phyloP scores from a whole-genome alignment of 306 rosid genomes.

The Boehmeria nivea region DNA sequence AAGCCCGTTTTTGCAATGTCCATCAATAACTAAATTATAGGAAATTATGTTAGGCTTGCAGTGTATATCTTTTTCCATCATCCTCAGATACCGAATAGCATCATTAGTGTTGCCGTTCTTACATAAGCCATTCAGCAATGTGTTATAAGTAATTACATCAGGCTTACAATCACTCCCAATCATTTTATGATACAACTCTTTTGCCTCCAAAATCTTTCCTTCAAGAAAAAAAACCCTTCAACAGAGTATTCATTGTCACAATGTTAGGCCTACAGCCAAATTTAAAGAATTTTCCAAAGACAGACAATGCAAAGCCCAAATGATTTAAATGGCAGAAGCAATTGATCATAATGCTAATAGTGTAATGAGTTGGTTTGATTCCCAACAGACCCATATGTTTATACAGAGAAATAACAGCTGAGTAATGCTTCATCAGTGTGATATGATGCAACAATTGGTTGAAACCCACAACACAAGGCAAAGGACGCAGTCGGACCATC shows the following conservation, averaged over 20 bases:
- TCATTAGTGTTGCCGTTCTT: constrained; percentile 26
- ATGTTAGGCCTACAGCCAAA: constrained; percentile 31
- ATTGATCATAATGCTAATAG: constrained; percentile 24
- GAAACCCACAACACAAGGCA: constrained; percentile 33
- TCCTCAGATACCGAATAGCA: constrained; percentile 25
- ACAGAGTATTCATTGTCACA: constrained; percentile 31
- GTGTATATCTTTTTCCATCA: constrained; percentile 18
- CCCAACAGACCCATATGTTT: constrained; percentile 27
- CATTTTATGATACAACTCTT: constrained; percentile 14
- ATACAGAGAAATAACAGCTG: constrained; percentile 18
- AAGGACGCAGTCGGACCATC: constrained; percentile 26
- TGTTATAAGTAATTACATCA: constrained; percentile 10
- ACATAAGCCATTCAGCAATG: constrained; percentile 34
- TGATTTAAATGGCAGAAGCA: constrained; percentile 25
- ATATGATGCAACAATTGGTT: constrained; percentile 23
- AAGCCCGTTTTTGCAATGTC: constrained; percentile 29
- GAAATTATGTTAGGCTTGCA: constrained; percentile 19
- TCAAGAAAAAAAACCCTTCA: constrained; percentile 28
- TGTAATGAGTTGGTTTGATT: constrained; percentile 15
- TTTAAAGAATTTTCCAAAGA: constrained; percentile 3
- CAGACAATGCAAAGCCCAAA: constrained; percentile 25
- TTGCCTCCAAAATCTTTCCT: constrained; percentile 24
- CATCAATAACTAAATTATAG: constrained; percentile 27
- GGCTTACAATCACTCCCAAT: constrained; percentile 12
- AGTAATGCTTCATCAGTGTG: constrained; percentile 10